Percentiles rank a stretch among this genome's conserved stretches.
These are phyloP conservation scores for Petunia secreta DNA, from an alignment of 257 asterid genomes.

Conservation along the genomic window DNA sequence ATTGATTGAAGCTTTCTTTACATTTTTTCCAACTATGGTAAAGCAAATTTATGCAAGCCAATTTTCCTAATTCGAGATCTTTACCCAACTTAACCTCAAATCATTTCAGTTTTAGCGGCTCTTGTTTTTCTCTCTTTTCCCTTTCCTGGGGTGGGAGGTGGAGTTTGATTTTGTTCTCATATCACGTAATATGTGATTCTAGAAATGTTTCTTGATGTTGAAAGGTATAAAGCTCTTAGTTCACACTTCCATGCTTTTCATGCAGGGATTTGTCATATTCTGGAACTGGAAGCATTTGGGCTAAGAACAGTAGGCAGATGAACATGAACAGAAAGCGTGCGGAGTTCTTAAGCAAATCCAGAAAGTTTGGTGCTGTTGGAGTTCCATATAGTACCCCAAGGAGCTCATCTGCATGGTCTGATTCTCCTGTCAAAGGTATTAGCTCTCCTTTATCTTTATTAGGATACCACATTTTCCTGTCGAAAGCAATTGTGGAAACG, in stretches of 20 bases:
- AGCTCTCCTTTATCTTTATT: conserved; percentile 20
- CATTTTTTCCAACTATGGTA: not conserved
- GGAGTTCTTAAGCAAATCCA: conserved; percentile 68
- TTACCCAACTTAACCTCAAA: not conserved
- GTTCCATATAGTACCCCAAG: conserved; percentile 47
- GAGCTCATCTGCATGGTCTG: conserved; percentile 48
- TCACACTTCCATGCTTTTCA: conserved; percentile 21
- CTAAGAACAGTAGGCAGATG: conserved; percentile 39
- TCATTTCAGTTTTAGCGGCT: not conserved
- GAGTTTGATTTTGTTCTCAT: not conserved
- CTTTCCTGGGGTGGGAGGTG: not conserved
- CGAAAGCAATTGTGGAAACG: not conserved
- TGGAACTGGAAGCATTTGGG: conserved; percentile 42
- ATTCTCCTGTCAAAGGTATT: conserved; percentile 58
- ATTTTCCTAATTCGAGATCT: conserved; percentile 2
- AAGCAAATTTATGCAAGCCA: not conserved
- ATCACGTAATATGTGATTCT: conserved; percentile 3
- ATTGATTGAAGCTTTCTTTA: not conserved
- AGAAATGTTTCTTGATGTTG: conserved; percentile 26
- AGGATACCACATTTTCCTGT: not conserved
- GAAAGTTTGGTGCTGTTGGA: conserved; percentile 44
- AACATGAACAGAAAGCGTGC: conserved; percentile 48
- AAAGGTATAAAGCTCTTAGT: not conserved
- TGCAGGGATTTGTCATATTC: conserved; percentile 53
- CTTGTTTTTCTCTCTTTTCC: not conserved